A percentile compares a stretch with the other conserved stretches of the same genome.
These are phyloP conservation scores for Cryptococcus floricola DNA, from an alignment of 1,284 basidiomycete genomes.

Conservation along the genomic window DNA sequence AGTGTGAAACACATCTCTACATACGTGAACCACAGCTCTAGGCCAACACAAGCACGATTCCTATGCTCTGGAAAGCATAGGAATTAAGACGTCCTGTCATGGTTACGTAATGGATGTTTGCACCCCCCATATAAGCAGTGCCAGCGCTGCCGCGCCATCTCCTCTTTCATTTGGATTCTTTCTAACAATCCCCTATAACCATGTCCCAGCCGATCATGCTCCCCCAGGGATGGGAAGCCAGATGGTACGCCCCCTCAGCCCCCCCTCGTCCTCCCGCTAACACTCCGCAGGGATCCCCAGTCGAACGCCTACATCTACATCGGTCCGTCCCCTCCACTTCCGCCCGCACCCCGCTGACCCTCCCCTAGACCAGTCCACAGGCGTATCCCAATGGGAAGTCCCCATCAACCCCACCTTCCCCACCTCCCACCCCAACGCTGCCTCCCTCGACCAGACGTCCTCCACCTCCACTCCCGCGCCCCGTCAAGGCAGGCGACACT, in stretches of 20 bases:
- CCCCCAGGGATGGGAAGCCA: slow-evolving; percentile 74
- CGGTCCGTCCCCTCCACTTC: slow-evolving; percentile 50
- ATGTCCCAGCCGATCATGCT: slow-evolving; percentile 20
- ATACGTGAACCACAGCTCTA: too few species aligned
- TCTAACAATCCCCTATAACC: not conserved
- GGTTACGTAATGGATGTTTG: too few species aligned
- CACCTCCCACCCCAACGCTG: slow-evolving; percentile 20
- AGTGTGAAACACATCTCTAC: too few species aligned
- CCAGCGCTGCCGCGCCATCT: too few species aligned
- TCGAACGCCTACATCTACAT: slow-evolving; percentile 82
- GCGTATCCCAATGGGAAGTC: slow-evolving; percentile 64
- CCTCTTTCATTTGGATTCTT: too few species aligned
- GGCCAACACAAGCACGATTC: too few species aligned
- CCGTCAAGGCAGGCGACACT: slow-evolving; percentile 71
- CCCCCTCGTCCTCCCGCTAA: slow-evolving; percentile 1
- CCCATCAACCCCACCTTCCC: slow-evolving; percentile 47
- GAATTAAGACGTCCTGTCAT: too few species aligned
- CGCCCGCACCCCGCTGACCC: not conserved
- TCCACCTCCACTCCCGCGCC: slow-evolving; percentile 42
- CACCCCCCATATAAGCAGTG: too few species aligned
- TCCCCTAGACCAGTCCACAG: slow-evolving; percentile 45
- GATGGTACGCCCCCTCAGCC: slow-evolving; percentile 61
- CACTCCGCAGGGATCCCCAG: slow-evolving; percentile 63
- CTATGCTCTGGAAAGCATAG: too few species aligned
- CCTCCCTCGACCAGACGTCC: slow-evolving; percentile 2